Base-by-base conservation (phyloP, 108 stramenopile genomes). In the Skeletonema grethae region DNA sequence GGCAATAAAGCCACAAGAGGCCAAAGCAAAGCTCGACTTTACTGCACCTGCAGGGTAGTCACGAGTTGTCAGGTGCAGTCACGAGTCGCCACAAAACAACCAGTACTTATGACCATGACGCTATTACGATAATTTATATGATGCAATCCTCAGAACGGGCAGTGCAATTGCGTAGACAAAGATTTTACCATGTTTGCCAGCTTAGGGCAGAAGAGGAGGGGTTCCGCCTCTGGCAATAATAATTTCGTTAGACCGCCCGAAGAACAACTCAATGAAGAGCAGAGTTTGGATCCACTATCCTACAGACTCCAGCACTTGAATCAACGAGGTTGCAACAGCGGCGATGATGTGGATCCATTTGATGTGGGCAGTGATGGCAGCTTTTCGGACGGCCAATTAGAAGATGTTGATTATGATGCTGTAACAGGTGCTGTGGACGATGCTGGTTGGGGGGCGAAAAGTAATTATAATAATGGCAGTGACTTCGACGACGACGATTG, bases 231-330 rank as follows among this genome's bases (percentile, higher is more conserved):
- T 11, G 36, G 10, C 1, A 28, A 1, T 28, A 1, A 1, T 1
- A 28, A 28, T 28, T 0, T 28, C 25, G 1, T 1, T 38, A 38
- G 36, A 38, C 36, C 0, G 36, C 36, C 36, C 10, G 36, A 48
- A 48, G 46, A 48, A 48, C 43, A 45, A 45, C 4, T 18, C 16
- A 7, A 48, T 6, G 46, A 18, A n/a, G 46, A 48, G 18, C 16
- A 48, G 18, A n/a, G 6, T 48, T 48, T 48, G 16, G 46, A 48
- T 48, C 18, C 46, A 16, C 16, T 48, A 48, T n/a, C 16, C 46
- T 48, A 48, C 18, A 48, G 46, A 48, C 46, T 48, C 46, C 46
- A 48, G 46, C 46, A 48, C 46, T 48, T 48, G 6, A 48, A 18
- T 11, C 36, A 38, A 38, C 36, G 10, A 38, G 36, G 46, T 18